These are phyloP conservation scores for Suillus weaverae DNA, from an alignment of 768 basidiomycete species.

Conservation along the genomic window DNA sequence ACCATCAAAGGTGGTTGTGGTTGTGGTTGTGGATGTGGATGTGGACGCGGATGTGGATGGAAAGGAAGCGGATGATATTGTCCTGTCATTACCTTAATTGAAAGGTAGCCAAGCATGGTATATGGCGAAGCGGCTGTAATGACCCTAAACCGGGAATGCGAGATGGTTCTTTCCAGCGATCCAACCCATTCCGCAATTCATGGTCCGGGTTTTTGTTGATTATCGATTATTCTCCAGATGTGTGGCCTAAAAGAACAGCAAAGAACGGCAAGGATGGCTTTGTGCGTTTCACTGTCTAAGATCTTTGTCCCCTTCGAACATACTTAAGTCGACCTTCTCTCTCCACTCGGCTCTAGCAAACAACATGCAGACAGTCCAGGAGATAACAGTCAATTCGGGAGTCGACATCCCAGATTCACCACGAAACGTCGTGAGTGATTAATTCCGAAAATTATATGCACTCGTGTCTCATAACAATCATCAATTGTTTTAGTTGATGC, in stretches of 20 bases:
- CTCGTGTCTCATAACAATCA: neutral
- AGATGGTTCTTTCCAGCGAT: conserved; percentile 61
- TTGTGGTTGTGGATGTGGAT: neutral
- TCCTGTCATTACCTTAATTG: neutral
- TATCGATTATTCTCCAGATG: neutral
- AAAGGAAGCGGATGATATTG: neutral
- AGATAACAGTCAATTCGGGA: neutral
- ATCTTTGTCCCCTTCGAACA: neutral
- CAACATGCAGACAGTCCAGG: neutral
- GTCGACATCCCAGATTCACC: neutral
- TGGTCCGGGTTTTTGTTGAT: neutral
- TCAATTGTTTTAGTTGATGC: neutral
- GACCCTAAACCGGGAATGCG: conserved; percentile 84
- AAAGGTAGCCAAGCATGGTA: neutral
- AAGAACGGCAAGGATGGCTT: neutral
- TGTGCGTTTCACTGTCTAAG: neutral
- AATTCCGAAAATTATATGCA: neutral
- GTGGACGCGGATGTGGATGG: neutral
- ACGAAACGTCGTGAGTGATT: neutral
- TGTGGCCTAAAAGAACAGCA: neutral
- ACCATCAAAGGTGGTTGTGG: neutral
- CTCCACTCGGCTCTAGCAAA: neutral
- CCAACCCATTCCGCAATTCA: conserved; percentile 34
- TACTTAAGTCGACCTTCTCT: neutral
- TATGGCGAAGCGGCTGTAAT: conserved; percentile 75